Conservation (phyloP, 2,329 filamentous ascomycete genomes). For the Cladosporium velox region DNA sequence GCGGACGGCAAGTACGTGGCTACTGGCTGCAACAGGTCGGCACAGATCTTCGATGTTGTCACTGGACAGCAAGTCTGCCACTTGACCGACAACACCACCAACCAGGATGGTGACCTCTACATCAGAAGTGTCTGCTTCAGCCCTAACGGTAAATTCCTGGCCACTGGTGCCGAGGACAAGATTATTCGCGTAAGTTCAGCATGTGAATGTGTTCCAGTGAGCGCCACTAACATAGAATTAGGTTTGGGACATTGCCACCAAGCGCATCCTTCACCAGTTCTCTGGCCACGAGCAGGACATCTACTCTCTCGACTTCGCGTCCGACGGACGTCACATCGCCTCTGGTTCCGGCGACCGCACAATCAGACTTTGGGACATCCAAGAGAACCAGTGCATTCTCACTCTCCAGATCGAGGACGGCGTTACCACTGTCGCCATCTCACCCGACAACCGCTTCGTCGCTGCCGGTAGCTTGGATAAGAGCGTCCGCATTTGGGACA, state of each 20-base stretch:
- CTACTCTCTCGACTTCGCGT: conserved; percentile 92
- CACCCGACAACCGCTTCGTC: conserved; percentile 89
- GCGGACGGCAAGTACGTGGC: conserved; percentile 93
- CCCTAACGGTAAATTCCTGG: conserved; percentile 88
- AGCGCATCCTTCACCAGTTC: conserved; percentile 89
- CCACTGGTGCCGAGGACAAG: conserved; percentile 96
- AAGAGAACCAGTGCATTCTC: conserved; percentile 76
- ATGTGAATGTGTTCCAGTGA: not conserved
- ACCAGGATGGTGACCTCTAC: conserved; percentile 88
- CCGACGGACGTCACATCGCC: conserved; percentile 90
- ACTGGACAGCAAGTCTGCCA: conserved; percentile 86
- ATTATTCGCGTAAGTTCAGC: conserved; percentile 64
- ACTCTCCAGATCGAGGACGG: conserved; percentile 93
- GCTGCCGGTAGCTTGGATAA: conserved; percentile 95
- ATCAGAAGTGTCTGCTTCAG: conserved; percentile 99
- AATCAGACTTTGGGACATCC: conserved; percentile 94
- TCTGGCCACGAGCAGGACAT: conserved; percentile 98
- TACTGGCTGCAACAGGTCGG: conserved; percentile 96
- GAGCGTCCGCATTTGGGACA: conserved; percentile 97
- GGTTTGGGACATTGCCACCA: conserved; percentile 90
- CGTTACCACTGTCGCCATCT: conserved; percentile 96
- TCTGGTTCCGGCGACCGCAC: conserved; percentile 94
- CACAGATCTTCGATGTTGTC: conserved; percentile 96
- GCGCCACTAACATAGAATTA: conserved; percentile 38
- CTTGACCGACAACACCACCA: conserved; percentile 83